Evolutionary conservation across 768 basidiomycete genomes (phyloP), one percentile per base, ranked within the genome.

Genomic region (Pleurotus giganteus): DNA sequence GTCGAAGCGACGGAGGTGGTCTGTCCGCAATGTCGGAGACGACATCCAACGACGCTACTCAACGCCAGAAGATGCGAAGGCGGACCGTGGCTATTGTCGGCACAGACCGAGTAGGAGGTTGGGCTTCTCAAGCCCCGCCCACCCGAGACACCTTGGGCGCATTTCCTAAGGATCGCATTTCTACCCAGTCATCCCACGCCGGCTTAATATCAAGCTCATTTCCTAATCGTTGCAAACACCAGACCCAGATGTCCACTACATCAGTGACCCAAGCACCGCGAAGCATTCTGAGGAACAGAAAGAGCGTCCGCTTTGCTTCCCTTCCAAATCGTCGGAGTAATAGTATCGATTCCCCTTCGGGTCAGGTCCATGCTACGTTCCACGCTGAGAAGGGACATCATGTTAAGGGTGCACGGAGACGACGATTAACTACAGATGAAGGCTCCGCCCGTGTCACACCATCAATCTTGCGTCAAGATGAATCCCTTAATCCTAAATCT

Each of bases 281-380:
- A 21, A 69, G 73, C 34, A 73, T 75, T 29, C 63, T 75, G 31
- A 75, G 74, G 55, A 67, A 64, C 53, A 67, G 62, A 63, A 78
- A 74, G 56, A 76, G 68, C 37, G 77, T 79, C 53, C 72, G 76
- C 41, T 79, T 79, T 58, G 72, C 72, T 12, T 68, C 69, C 41
- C 59, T 71, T 37, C 71, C 71, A 11, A 61, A 59, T 21, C 60
- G 57, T 43, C 36, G 49, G 13, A 36, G 21, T 21, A 50, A 29
- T 9, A 21, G 46, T 51, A 26, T 29, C 44, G 32, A 46, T 27
- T 51, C 34, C 51, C 42, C 27, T 34, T 13, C 52, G n/a, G 39
- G 36, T 17, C 39, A 19, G 12, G 39, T n/a, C 9, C 7, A 17
- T 17, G 13, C 39, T 32, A 6, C 31, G 13, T 32, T 32, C 19